phyloP scores from a whole-genome alignment of 805 yeast species.

The Candida nemodendra region DNA sequence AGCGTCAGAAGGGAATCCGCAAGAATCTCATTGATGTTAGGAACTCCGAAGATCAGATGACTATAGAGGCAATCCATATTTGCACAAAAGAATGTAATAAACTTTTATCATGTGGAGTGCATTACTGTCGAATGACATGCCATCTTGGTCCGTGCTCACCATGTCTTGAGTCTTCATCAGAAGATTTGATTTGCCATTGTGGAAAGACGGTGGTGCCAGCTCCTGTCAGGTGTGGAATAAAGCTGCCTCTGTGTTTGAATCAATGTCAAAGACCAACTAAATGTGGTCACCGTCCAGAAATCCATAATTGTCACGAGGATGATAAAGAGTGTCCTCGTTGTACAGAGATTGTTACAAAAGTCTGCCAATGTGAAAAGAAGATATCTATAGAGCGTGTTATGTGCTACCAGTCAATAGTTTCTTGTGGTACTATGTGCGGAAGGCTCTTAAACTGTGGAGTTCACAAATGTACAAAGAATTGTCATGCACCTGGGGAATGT shows the following conservation, averaged over 20 bases:
- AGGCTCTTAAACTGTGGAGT: constrained; percentile 45
- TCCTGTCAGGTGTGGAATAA: constrained; percentile 83
- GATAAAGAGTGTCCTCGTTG: constrained; percentile 71
- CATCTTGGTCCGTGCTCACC: constrained; percentile 81
- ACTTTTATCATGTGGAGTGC: constrained; percentile 61
- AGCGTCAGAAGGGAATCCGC: constrained; percentile 46
- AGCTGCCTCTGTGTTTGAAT: constrained; percentile 58
- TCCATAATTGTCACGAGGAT: constrained; percentile 76
- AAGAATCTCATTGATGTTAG: constrained; percentile 38
- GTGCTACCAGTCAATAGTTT: constrained; percentile 66
- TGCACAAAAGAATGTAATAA: constrained; percentile 68
- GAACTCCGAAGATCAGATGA: constrained; percentile 48
- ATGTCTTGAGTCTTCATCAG: constrained; percentile 76
- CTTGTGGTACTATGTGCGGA: constrained; percentile 69
- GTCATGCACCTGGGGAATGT: constrained; percentile 64
- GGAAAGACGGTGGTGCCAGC: constrained; percentile 76
- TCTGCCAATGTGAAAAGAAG: constrained; percentile 32
- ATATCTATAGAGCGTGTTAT: constrained; percentile 54
- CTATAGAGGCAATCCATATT: constrained; percentile 70
- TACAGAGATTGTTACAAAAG: constrained; percentile 41
- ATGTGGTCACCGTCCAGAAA: constrained; percentile 73
- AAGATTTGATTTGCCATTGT: constrained; percentile 77
- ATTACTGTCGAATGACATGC: constrained; percentile 66
- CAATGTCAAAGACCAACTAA: constrained; percentile 56
- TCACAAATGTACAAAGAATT: constrained; percentile 49